Evolutionary conservation across 805 yeast species (phyloP), one percentile per base, ranked within the genome.

Genomic region (Jamesozyma gamospora): DNA sequence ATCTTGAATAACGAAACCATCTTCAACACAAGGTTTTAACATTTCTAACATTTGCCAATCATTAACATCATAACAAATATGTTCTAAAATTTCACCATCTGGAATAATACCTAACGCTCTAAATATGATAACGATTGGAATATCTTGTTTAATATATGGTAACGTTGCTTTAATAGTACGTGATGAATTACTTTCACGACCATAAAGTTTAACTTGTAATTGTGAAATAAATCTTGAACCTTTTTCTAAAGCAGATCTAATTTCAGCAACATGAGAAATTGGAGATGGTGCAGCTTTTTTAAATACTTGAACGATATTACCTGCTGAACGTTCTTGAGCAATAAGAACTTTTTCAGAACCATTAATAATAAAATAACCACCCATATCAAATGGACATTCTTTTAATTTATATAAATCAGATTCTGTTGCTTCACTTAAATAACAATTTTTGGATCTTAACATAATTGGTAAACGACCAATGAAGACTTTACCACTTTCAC

Each of bases 41-140:
- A 92, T 86, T 66, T 92, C 99, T 63, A 92, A 74, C 98, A 92
- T 92, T 66, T 92, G 98, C 96, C 97, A 90, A 69, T 92, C 99
- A 50, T 81, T 83, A 44, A 86, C 87, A 64, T 92, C 99, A 64
- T 90, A 92, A 68, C 98, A 92, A 43, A 92, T 92, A 64, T 92
- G 98, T 65, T 92, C 96, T 57, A 92, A 70, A 56, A 92, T 92
- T 67, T 92, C 99, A 62, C 99, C 98, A 69, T 92, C 99, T 31
- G 97, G 97, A 17, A 92, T 96, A 36, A 92, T 92, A 51, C 99
- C 99, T 44, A 92, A 71, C 10, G 99, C 99, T 70, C 99, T 76
- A 66, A 92, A 92, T 17, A 92, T 96, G 60, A 92, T 82, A 21
- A 92, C 95, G 53, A 92, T 88, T 34, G 99, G 99, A 43, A 92